Evolutionary conservation across 2,329 filamentous ascomycete species (phyloP), one percentile per base, ranked within the genome.

Genomic region (Macrophomina tecta): DNA sequence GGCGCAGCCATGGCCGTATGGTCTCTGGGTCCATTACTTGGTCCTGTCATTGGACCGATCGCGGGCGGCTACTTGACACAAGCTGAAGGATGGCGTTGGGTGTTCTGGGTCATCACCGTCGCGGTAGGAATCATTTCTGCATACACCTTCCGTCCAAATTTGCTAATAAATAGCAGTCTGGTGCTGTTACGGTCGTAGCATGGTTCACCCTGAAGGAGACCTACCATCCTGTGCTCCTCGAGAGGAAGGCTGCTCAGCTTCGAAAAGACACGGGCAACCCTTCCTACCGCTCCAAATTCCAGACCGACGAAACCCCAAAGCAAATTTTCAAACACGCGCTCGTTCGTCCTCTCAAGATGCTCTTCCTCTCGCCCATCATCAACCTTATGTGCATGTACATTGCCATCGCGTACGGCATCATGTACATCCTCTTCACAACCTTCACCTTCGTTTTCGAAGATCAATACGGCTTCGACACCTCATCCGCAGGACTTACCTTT

Each of bases 201-300:
- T 75, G 76, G 2, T 84, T 77, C 63, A 77, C 89, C 68, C 82
- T 92, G 66, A 89, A 80, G 1, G 82, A 84, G 69, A 83, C 82
- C 5, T 84, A 82, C 69, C 80, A 76, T 0, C 81, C 82, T 0
- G 70, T 81, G 0, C 76, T 84, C 18, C 72, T 84, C 36, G 79
- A 80, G 68, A 67, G 73, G 8, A 88, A 87, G 14, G 90, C 91
- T 1, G 78, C 79, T 34, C 82, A 80, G 60, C 76, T 91, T 30
- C 85, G 88, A 69, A 85, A 84, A 71, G 81, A 82, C 32, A 85
- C 87, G 32, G 86, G 84, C 0, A 80, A 82, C 58, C 74, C 78
- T 48, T 78, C 82, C 67, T 64, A 70, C 70, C 16, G 45, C n/a
- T 30, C 51, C 72, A 4, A 66, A 73, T 4, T 75, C 72, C 32